These are phyloP conservation scores for Candida nanaspora DNA, from an alignment of 805 yeast species.

Conservation along the genomic window DNA sequence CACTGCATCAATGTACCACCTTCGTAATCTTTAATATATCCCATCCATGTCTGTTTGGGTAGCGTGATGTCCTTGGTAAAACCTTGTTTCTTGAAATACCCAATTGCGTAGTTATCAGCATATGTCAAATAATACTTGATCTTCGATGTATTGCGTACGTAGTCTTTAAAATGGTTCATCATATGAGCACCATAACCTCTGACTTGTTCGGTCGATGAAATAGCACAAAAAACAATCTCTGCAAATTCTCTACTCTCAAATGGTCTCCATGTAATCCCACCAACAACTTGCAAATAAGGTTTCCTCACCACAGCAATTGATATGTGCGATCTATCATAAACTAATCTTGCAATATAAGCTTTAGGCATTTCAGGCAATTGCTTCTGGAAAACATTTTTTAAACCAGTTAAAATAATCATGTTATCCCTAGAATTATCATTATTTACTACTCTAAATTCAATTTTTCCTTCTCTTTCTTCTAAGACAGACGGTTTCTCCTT, in stretches of 20 bases:
- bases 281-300: conserved; percentile 84
- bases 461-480: conserved; percentile 88
- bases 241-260: conserved; percentile 89
- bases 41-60: conserved; percentile 90
- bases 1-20: conserved; percentile 99
- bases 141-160: conserved; percentile 81
- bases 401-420: conserved; percentile 87
- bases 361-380: conserved; percentile 99
- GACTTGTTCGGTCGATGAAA: conserved; percentile 94
- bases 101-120: conserved; percentile 98
- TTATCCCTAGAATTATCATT: conserved; percentile 86
- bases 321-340: conserved; percentile 88
- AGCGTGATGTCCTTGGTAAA: conserved; percentile 91
- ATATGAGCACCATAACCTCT: conserved; percentile 98
- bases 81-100: conserved; percentile 97
- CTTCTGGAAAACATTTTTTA: conserved; percentile 93
- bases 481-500: conserved; percentile 91
- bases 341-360: conserved; percentile 90
- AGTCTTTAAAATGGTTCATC: conserved; percentile 96
- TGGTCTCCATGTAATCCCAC: conserved; percentile 96
- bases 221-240: conserved; percentile 97
- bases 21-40: conserved; percentile 96
- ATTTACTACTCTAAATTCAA: conserved; percentile 93
- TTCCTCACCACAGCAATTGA: conserved; percentile 95
- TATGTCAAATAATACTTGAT: conserved; percentile 85